Evolutionary conservation across 805 yeast genomes (phyloP), one percentile per base, ranked within the genome.

Genomic region (Saccharomyces mikatae): DNA sequence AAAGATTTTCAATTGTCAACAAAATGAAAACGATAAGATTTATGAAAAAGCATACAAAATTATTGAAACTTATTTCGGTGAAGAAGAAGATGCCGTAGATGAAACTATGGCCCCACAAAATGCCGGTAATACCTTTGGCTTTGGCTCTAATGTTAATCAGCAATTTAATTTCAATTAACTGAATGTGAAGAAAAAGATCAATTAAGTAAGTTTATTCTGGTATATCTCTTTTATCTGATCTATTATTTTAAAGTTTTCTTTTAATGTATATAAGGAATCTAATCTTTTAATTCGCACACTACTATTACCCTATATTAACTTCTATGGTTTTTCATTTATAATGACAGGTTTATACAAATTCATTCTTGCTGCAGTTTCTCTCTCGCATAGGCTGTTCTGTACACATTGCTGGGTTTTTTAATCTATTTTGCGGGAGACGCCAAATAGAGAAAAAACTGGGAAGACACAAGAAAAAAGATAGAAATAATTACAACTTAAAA

Each of bases 1-100:
- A 72, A 91, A 89, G 76, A 92, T 94, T 64, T 86, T 87, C 72
- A 89, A 88, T 58, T 87, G 96, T 70, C 99, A 94, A 78, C 82
- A 80, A 70, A 90, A 89, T 74, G 88, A 84, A 67, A 94, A 92
- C 73, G 95, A 92, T 69, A 88, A 86, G 68, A 88, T 94, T 67
- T 94, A 94, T 74, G 82, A 87, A 69, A 91, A 90, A 76, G 95
- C 98, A 32, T 94, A 81, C 76, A 77, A 77, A 61, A 89, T 94
- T 67, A 90, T 94, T 72, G 96, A 89, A 68, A 89, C 87, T 63
- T 94, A 89, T 74, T 94, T 94, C 74, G 79, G 86, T 52, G 95
- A 85, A 53, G 96, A 87, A 50, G 96, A 87, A 48, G 83, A 75
- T 50, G 78, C 73, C 46, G 82, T 80, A 54, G 96, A 81, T 53